Evolutionary conservation across 176 grass and related monocot genomes (phyloP).

Genomic region (Puya raimondii): DNA sequence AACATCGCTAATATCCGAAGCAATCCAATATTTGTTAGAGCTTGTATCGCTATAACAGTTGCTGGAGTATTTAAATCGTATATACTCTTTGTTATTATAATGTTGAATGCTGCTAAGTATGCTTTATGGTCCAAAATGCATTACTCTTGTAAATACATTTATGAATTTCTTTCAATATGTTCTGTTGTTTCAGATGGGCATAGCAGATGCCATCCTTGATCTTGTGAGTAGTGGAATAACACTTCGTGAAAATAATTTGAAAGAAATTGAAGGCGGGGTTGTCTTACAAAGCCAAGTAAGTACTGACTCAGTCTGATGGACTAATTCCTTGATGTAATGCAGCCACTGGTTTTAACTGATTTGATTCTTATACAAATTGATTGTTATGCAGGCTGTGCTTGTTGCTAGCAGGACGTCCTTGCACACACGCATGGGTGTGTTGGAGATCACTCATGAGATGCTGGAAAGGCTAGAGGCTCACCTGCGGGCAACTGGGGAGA

Average conservation of each 20-base stretch:
- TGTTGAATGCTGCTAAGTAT: neutral
- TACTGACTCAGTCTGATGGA: neutral
- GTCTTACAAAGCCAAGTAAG: slow-evolving; percentile 95
- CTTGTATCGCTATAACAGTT: too few relatives aligned
- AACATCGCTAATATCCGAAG: too few relatives aligned
- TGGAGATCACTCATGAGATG: slow-evolving; percentile 87
- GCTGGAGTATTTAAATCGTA: too few relatives aligned
- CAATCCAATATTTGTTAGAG: too few relatives aligned
- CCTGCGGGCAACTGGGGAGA: slow-evolving; percentile 52
- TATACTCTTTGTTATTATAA: too few relatives aligned
- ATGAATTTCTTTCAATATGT: slow-evolving; percentile 4
- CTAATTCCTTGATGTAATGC: neutral
- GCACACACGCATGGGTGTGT: slow-evolving; percentile 50
- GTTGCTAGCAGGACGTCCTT: slow-evolving; percentile 78
- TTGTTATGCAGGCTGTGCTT: slow-evolving; percentile 54
- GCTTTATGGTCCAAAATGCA: neutral
- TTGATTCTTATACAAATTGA: slow-evolving; percentile 2
- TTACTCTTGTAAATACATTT: neutral
- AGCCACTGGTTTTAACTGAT: slow-evolving; percentile 18
- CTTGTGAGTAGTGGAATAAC: slow-evolving; percentile 95
- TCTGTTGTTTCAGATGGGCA: slow-evolving; percentile 68
- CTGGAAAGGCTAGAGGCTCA: slow-evolving; percentile 98
- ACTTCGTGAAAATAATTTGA: slow-evolving; percentile 90
- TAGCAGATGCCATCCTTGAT: slow-evolving; percentile 91
- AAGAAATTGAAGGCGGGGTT: slow-evolving; percentile 84